Evolutionary conservation across 2,329 filamentous ascomycete species (phyloP).

Genomic region (Penicillium sp.): DNA sequence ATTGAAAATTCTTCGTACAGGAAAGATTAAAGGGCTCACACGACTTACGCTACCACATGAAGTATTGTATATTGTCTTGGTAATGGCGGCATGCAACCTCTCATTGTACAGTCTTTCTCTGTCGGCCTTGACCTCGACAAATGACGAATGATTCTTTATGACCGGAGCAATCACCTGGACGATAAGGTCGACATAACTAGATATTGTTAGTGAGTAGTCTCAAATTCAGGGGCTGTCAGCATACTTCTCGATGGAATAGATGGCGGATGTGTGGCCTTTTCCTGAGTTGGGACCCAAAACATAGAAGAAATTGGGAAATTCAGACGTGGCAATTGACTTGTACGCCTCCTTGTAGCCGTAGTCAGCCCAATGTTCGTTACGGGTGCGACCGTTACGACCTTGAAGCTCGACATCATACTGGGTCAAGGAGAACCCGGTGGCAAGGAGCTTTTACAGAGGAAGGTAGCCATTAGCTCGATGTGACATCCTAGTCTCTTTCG

Average conservation of each 20-base stretch:
- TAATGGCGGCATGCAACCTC: too few relatives aligned
- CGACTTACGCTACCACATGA: too few relatives aligned
- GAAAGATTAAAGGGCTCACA: too few relatives aligned
- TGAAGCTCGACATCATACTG: conserved; percentile 14
- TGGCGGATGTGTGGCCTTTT: conserved; percentile 14
- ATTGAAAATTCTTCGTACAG: too few relatives aligned
- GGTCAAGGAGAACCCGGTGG: conserved; percentile 20
- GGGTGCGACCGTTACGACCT: conserved; percentile 13
- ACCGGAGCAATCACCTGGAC: too few relatives aligned
- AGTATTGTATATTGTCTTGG: too few relatives aligned
- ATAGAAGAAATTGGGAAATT: conserved; percentile 26
- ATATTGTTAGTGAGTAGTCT: too few relatives aligned
- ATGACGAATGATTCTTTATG: too few relatives aligned
- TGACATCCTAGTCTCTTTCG: background rate
- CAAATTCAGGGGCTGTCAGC: conserved; percentile 3
- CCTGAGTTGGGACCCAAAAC: conserved; percentile 6
- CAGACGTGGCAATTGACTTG: conserved; percentile 21
- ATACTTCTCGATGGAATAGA: conserved; percentile 15
- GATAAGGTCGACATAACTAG: too few relatives aligned
- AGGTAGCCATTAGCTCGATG: background rate
- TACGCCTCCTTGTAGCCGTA: conserved; percentile 19
- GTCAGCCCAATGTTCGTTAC: conserved; percentile 16
- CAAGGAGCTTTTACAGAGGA: conserved; percentile 8
- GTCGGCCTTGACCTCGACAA: too few relatives aligned
- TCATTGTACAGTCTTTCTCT: too few relatives aligned